Evolutionary conservation across 495 filamentous ascomycete genomes (phyloP).

Genomic region (Xylaria sp.): DNA sequence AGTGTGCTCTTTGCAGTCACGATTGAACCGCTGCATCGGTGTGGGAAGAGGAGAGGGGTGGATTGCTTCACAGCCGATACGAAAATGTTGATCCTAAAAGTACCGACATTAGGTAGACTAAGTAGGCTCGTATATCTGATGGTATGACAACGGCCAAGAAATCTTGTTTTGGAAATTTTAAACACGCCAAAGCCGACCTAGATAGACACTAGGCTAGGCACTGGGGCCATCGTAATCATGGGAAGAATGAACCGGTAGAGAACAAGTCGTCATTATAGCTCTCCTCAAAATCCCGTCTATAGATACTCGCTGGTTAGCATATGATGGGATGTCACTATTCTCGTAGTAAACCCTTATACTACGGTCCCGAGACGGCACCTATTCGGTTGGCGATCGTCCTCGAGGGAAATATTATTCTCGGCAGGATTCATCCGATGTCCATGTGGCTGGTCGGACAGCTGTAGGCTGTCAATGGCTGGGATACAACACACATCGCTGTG

Average conservation of each 20-base stretch:
- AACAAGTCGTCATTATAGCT: not conserved
- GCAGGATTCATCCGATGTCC: constrained; percentile 17
- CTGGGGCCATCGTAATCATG: not conserved
- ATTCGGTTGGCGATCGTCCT: constrained; percentile 10
- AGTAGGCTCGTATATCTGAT: not conserved
- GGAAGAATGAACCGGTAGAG: not conserved
- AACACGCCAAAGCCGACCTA: constrained; percentile 2
- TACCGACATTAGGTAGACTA: constrained; percentile 1
- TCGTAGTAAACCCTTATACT: not conserved
- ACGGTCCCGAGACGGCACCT: constrained; percentile 10
- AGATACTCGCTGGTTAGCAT: not conserved
- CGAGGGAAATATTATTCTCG: constrained; percentile 5
- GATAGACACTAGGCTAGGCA: not conserved
- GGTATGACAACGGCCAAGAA: constrained; percentile 8
- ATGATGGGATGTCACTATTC: not conserved
- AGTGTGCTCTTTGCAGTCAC: not conserved
- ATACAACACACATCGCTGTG: not conserved
- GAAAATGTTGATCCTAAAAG: not conserved
- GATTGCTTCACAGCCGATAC: not conserved
- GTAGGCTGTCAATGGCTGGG: not conserved
- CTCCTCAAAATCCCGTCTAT: not conserved
- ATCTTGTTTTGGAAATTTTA: constrained; percentile 2
- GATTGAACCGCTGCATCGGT: not conserved
- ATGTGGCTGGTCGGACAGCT: constrained; percentile 7
- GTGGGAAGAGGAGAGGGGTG: not conserved